Evolutionary conservation across 495 filamentous ascomycete genomes (phyloP).

Genomic region (Annulohypoxylon maeteangense): DNA sequence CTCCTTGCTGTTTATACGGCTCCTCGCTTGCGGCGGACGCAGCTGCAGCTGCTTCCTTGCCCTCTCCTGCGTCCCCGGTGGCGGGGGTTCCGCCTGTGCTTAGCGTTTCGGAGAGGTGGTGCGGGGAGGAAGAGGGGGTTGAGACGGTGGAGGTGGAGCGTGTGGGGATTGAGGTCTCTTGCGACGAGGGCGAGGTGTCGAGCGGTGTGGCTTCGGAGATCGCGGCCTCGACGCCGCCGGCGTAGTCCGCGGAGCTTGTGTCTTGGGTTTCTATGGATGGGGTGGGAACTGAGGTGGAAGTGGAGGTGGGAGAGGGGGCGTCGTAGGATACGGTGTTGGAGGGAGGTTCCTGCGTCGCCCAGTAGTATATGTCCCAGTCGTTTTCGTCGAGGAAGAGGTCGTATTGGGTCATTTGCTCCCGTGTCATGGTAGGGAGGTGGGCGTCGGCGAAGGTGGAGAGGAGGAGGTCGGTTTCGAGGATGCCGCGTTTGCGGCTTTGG

Average conservation of each 20-base stretch:
- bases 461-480: conserved; percentile 93
- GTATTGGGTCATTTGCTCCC: conserved; percentile 80
- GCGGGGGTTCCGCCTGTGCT: conserved; percentile 36
- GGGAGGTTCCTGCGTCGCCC: conserved; percentile 90
- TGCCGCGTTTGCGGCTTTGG: conserved; percentile 96
- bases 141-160: neutral
- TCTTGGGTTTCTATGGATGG: conserved; percentile 47
- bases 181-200: neutral
- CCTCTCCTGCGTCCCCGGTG: conserved; percentile 40
- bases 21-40: conserved; percentile 37
- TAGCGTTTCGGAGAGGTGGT: neutral
- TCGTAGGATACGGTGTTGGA: conserved; percentile 53
- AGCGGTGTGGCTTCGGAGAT: conserved; percentile 27
- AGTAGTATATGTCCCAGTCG: conserved; percentile 99
- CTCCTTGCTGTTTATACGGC: conserved; percentile 35
- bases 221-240: conserved; percentile 55
- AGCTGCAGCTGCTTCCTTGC: conserved; percentile 28
- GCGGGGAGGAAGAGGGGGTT: neutral
- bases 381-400: conserved; percentile 98
- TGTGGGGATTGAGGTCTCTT: neutral
- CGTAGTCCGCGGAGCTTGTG: conserved; percentile 47
- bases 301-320: conserved; percentile 26
- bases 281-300: conserved; percentile 49
- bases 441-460: conserved; percentile 93
- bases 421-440: conserved; percentile 77